Base-by-base conservation (phyloP, 495 filamentous ascomycete species). In the Penicillium riverlandense region DNA sequence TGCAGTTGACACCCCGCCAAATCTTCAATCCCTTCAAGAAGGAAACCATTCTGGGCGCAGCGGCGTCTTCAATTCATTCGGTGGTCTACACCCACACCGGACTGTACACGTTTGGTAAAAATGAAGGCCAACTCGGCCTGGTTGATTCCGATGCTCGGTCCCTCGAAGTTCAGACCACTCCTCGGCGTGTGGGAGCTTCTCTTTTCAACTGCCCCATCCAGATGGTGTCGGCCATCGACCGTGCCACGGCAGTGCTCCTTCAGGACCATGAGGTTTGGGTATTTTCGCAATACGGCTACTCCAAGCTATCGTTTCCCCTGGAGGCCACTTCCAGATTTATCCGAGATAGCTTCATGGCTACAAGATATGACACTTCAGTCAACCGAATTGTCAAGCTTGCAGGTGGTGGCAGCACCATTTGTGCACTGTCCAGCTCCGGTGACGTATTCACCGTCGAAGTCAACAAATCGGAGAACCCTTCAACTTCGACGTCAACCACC, bases 131-230 rank as follows among this genome's bases (percentile, higher is more conserved):
- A 53, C 77, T 98, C 37, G 94, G 92, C 4, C 70, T 98, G 35
- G 85, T 96, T 56, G 94, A 96, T 58, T 90, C 92, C 10, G 91
- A 97, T 63, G 89, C 94, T 33, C 82, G 88, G 13, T 95, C 90
- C 0, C 79, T 96, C 11, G 86, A 90, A 45, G 67, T 79, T 12
- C 92, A 98, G 59, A 73, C 74, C 10, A 84, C 76, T 1, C 94
- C 92, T 10, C 78, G 91, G 34, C 90, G 84, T 48, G 90, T 97
- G 28, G 87, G 88, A 1, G 88, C 86, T 0, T 90, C 88, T 2
- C 72, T 95, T 0, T 90, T 96, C 54, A 83, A 81, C 11, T 79
- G 78, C 7, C 70, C 82, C 0, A 94, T 97, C 42, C 69, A 71
- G 31, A 84, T 83, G 63, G 84, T 92, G 0, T 83, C 88, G 4